Conservation (phyloP, 768 basidiomycete genomes). For the Epithele typhae region DNA sequence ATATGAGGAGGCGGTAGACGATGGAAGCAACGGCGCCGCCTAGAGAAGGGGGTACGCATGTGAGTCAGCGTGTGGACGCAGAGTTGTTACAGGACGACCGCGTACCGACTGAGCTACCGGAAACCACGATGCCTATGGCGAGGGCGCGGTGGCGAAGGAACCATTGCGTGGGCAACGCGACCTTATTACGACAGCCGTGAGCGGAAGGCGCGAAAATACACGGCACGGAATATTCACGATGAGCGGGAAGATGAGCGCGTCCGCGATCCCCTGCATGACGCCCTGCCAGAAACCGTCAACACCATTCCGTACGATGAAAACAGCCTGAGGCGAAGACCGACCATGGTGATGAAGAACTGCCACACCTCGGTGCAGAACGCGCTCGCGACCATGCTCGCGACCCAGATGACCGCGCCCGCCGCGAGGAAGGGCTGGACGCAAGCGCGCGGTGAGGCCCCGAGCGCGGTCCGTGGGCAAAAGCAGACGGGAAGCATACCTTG, state of each 20-base stretch:
- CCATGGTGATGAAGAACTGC: conserved; percentile 30
- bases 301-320: conserved; percentile 4
- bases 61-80: too few relatives aligned
- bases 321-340: conserved; percentile 1
- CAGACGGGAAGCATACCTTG: conserved; percentile 13
- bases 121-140: conserved; percentile 16
- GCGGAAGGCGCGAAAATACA: too few relatives aligned
- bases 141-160: conserved; percentile 16
- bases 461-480: too few relatives aligned
- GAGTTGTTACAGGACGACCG: neutral
- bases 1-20: conserved; percentile 18
- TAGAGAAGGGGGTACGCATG: neutral
- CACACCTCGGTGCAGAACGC: conserved; percentile 29
- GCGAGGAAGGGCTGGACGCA: conserved; percentile 26
- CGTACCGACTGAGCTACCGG: conserved; percentile 18
- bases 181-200: neutral
- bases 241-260: conserved; percentile 14
- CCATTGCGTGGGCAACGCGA: conserved; percentile 18
- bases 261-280: conserved; percentile 24
- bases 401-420: conserved; percentile 23
- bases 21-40: conserved; percentile 16
- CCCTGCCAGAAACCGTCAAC: conserved; percentile 20
- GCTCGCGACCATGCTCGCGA: conserved; percentile 26
- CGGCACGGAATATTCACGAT: conserved; percentile 15
- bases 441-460: too few relatives aligned